Evolutionary conservation across 352 stramenopile species (phyloP), one percentile per base, ranked within the genome.

Genomic region (Pythium rishiriense): DNA sequence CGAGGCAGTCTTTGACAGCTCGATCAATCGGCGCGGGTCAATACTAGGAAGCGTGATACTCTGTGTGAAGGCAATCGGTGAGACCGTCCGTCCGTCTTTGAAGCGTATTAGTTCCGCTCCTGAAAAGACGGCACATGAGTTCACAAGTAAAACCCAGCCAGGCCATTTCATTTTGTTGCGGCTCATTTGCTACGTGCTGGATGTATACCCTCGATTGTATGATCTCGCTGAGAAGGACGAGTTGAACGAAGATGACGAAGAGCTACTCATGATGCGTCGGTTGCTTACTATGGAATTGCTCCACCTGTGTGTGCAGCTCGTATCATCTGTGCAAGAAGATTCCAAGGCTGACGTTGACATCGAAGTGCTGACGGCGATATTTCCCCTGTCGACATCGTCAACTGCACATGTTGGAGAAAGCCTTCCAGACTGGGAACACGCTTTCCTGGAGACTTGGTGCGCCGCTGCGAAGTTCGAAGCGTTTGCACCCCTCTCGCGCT

Each of bases 171-270:
- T 91, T 22, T 68, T 91, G 9, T 55, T 92, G 26, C 78, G 79
- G 12, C 77, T 88, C 31, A 51, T 92, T 8, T 68, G 85, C 29
- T 90, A 87, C 58, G 76, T 88, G 9, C 72, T 92, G 26, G 61
- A 89, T 33, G 77, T 73, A 57, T 78, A 86, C 5, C 78, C 78
- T 9, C 72, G 58, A 43, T 72, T 91, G 5, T 67, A 91, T 21
- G 55, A 61, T 7, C 70, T 87, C 10, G 72, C 75, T 11, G 79
- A 87, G 47, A 83, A 78, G 24, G 80, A 90, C n/a, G 76, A 90
- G 54, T 54, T 92, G 17, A 81, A 79, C 64, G 83, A 92, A 39
- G 78, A 92, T 26, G 79, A 90, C 74, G 75, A 87, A 17, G 79
- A 83, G 26, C 53, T 90, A 9, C 64, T 66, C 28, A 66, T 49